phyloP scores from a whole-genome alignment of 2,329 filamentous ascomycete species.

The Drechmeria coniospora region DNA sequence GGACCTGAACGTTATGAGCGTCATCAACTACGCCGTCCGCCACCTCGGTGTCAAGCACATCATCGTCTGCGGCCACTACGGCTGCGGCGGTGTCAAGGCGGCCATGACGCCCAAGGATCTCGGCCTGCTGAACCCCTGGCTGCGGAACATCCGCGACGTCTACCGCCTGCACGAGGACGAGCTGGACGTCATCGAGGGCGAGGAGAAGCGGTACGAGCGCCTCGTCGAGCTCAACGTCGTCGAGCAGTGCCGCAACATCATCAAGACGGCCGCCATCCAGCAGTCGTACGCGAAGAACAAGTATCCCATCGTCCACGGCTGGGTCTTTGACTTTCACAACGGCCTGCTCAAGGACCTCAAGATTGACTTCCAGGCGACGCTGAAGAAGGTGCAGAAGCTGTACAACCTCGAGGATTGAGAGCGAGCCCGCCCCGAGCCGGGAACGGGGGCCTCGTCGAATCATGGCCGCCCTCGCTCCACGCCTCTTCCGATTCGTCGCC shows the following conservation, averaged over 20 bases:
- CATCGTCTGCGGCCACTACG: conserved; percentile 65
- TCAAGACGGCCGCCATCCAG: conserved; percentile 68
- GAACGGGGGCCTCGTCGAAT: no score
- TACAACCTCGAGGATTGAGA: conserved; percentile 34
- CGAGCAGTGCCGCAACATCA: conserved; percentile 61
- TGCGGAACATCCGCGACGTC: conserved; percentile 59
- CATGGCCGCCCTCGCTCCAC: no score
- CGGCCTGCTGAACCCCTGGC: conserved; percentile 58
- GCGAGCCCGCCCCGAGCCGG: no score
- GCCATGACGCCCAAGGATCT: conserved; percentile 58
- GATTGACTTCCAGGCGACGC: conserved; percentile 41
- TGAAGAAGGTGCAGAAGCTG: conserved; percentile 47
- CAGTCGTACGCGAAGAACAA: conserved; percentile 47
- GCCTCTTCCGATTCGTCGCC: no score
- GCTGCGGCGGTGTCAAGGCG: conserved; percentile 61
- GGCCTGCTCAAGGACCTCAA: conserved; percentile 51
- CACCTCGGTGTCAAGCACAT: conserved; percentile 73
- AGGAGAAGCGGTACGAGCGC: conserved; percentile 46
- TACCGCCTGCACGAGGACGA: conserved; percentile 57
- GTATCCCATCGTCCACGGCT: conserved; percentile 57
- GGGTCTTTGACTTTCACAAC: conserved; percentile 56
- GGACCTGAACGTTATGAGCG: conserved; percentile 65
- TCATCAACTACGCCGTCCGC: conserved; percentile 75
- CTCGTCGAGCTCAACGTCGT: conserved; percentile 75
- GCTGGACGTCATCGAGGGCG: conserved; percentile 46